Base-by-base conservation (phyloP, 2,329 filamentous ascomycete genomes). In the Penicillium sp. region DNA sequence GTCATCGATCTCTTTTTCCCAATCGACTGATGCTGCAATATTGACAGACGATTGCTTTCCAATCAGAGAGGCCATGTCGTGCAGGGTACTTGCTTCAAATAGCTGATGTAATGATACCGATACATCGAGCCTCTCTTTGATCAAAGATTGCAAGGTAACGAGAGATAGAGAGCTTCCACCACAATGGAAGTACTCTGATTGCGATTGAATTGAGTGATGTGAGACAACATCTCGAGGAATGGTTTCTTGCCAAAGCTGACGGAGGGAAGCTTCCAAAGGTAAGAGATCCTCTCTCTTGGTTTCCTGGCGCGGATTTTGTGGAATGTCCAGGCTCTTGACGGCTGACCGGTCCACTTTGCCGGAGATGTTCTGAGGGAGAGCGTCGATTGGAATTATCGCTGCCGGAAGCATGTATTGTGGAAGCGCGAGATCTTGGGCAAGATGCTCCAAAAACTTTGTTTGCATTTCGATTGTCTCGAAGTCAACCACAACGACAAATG, bases 401-500 rank as follows among this genome's bases (percentile, higher is more conserved):
- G 67, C 66, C 0, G 76, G 74, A 33, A 61, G 49, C 76, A 78
- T 78, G 56, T 76, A 74, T 29, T 55, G 62, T 7, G 75, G 75
- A 4, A 76, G 21, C 1, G 68, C 65, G 26, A 78, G 33, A 7
- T 67, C 47, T 3, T 70, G 65, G 1, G 70, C 60, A 11, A 71
- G 68, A 1, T 72, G 63, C 3, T 54, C 29, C 11, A 79, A 45
- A 21, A 58, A 49, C 7, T 11, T 26, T n/a, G 11, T 19, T 10
- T n/a, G 7, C 22, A 44, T 22, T 7, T 54, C 50, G 24, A 27
- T 3, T 3, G 19, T 24, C 2, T 57, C 11, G 4, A 33, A 16
- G 7, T 56, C 22, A 6, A 29, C 14, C 16, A 61, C 21, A 19
- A 56, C 27, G 4, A 48, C 56, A 37, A 65, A 65, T 2, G 62